Evolutionary conservation across 2,329 filamentous ascomycete species (phyloP).

Genomic region (Cordyceps fumosorosea): DNA sequence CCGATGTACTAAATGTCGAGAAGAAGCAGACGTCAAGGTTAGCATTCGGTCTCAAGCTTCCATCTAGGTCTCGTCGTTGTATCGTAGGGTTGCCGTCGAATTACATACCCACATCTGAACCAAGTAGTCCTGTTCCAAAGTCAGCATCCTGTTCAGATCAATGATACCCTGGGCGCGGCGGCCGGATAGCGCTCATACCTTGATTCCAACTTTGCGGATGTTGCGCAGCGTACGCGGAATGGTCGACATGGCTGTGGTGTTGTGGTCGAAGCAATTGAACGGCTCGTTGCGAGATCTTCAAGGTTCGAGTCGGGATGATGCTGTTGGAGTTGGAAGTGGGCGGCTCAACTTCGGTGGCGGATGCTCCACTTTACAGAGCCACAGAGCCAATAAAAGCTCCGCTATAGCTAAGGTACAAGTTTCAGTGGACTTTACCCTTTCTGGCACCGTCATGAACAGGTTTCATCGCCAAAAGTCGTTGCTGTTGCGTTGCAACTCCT

Average conservation of each 20-base stretch:
- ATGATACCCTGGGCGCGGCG: not conserved
- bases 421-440: conserved; percentile 7
- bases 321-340: conserved; percentile 19
- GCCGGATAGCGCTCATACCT: conserved; percentile 46
- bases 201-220: conserved; percentile 79
- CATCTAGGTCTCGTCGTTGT: conserved; percentile 16
- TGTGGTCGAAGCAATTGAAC: conserved; percentile 21
- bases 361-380: not conserved
- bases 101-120: conserved; percentile 84
- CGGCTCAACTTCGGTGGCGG: conserved; percentile 26
- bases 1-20: conserved; percentile 46
- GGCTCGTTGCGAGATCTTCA: conserved; percentile 10
- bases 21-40: not conserved
- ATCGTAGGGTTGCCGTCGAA: conserved; percentile 19
- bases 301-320: conserved; percentile 11
- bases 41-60: not conserved
- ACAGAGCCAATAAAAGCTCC: conserved; percentile 1
- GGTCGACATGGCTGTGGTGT: conserved; percentile 71
- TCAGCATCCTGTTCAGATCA: conserved; percentile 1
- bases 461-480: not conserved
- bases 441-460: not conserved
- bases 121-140: conserved; percentile 64
- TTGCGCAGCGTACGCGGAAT: conserved; percentile 80
- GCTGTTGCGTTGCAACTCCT: not conserved
- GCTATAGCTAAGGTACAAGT: not conserved